Percentiles rank a stretch among this genome's conserved stretches.
These are phyloP conservation scores for Aspergillus ellipticus DNA, from an alignment of 495 filamentous ascomycete genomes.

Conservation along the genomic window DNA sequence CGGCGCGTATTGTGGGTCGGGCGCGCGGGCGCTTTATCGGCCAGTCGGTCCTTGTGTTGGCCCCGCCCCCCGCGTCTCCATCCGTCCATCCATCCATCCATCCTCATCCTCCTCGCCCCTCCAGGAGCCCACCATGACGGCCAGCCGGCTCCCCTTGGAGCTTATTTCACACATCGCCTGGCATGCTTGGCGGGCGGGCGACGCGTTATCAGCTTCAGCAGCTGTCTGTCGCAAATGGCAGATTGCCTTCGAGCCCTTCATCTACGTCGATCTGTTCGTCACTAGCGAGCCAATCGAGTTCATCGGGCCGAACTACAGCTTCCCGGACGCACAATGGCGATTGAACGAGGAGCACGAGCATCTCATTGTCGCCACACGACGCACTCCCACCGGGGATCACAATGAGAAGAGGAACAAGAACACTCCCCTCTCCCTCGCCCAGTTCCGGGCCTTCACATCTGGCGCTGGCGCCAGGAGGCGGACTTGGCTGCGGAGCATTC, in stretches of 20 bases:
- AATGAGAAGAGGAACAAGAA: background rate
- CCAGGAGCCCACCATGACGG: background rate
- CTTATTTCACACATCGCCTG: background rate
- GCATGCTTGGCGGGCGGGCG: background rate
- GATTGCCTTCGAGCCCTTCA: background rate
- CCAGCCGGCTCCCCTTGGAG: background rate
- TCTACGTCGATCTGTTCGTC: background rate
- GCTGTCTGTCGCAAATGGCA: background rate
- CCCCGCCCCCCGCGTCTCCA: background rate
- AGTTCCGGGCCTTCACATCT: background rate
- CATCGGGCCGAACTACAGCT: background rate
- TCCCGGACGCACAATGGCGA: background rate
- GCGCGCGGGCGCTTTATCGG: too few relatives aligned
- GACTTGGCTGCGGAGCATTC: background rate
- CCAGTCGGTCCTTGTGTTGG: too few relatives aligned
- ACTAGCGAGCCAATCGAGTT: background rate
- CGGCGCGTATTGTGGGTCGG: too few relatives aligned
- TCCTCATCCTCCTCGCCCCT: background rate
- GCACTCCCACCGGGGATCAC: background rate
- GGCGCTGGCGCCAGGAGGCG: background rate
- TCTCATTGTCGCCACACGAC: background rate
- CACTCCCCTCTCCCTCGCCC: background rate
- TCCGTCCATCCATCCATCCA: background rate
- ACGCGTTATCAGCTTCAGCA: background rate
- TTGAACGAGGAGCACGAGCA: background rate